phyloP scores from a whole-genome alignment of 805 yeast species.

The Jamesozyma hellenica region DNA sequence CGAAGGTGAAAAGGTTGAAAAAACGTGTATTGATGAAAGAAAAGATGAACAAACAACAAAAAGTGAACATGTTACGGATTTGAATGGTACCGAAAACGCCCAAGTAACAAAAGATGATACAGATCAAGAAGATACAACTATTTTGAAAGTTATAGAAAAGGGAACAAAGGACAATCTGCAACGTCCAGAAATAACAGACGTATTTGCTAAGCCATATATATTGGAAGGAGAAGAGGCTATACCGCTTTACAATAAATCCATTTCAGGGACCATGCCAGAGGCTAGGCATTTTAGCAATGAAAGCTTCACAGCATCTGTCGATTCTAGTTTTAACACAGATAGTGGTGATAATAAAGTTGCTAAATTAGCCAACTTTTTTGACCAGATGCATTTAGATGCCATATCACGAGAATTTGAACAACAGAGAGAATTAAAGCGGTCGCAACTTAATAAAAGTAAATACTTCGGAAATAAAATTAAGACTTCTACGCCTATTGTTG shows the following conservation, averaged over 20 bases:
- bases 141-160: neutral
- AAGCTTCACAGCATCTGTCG: neutral
- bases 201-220: neutral
- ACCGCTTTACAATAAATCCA: neutral
- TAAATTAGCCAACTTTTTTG: constrained; percentile 56
- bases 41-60: neutral
- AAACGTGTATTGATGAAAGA: neutral
- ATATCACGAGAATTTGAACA: constrained; percentile 76
- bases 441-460: constrained; percentile 47
- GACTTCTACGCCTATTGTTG: constrained; percentile 78
- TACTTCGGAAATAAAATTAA: constrained; percentile 62
- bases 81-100: neutral
- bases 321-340: neutral
- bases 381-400: constrained; percentile 69
- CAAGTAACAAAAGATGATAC: neutral
- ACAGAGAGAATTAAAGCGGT: constrained; percentile 73
- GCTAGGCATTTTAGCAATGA: neutral
- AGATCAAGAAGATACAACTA: neutral
- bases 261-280: neutral
- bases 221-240: neutral
- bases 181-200: neutral
- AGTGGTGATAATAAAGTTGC: constrained; percentile 38
- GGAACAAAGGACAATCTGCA: neutral
- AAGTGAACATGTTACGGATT: neutral
- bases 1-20: neutral